These are phyloP conservation scores for Curvularia sp. DNA, from an alignment of 2,329 filamentous ascomycete species.

Conservation along the genomic window DNA sequence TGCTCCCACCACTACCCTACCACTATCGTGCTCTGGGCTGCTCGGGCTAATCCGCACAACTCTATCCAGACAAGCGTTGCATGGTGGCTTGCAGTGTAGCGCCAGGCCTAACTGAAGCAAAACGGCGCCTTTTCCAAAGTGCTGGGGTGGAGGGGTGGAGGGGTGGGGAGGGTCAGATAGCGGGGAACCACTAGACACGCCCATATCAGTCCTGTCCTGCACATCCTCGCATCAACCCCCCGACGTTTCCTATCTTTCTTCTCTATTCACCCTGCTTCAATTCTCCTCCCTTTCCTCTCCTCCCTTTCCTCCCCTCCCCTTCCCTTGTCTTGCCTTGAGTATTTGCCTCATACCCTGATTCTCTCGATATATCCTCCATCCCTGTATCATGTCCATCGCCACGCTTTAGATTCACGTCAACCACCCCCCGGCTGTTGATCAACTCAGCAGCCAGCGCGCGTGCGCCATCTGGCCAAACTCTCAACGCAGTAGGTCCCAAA, in stretches of 20 bases:
- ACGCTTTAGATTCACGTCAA: slow-evolving; percentile 38
- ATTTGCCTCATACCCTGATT: slow-evolving; percentile 18
- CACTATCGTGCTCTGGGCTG: slow-evolving; percentile 11
- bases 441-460: slow-evolving; percentile 26
- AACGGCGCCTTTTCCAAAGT: slow-evolving; percentile 42
- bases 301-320: slow-evolving; percentile 23
- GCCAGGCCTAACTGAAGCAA: slow-evolving; percentile 34
- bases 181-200: slow-evolving; percentile 37
- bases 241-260: slow-evolving; percentile 22
- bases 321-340: slow-evolving; percentile 24
- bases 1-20: neutral
- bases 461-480: slow-evolving; percentile 8
- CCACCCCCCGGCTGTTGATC: slow-evolving; percentile 32
- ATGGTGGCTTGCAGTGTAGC: slow-evolving; percentile 41
- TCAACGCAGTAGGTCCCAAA: slow-evolving; percentile 21
- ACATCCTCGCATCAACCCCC: slow-evolving; percentile 29
- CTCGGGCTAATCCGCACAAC: slow-evolving; percentile 28
- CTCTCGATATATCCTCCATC: slow-evolving; percentile 9
- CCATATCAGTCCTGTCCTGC: slow-evolving; percentile 45
- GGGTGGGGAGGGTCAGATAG: slow-evolving; percentile 33
- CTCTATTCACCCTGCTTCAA: neutral
- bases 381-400: slow-evolving; percentile 25
- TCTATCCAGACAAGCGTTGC: slow-evolving; percentile 34
- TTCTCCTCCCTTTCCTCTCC: slow-evolving; percentile 18
- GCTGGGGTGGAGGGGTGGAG: slow-evolving; percentile 20